Base-by-base conservation (phyloP, 2,329 filamentous ascomycete species). In the Colletotrichum acutatum region DNA sequence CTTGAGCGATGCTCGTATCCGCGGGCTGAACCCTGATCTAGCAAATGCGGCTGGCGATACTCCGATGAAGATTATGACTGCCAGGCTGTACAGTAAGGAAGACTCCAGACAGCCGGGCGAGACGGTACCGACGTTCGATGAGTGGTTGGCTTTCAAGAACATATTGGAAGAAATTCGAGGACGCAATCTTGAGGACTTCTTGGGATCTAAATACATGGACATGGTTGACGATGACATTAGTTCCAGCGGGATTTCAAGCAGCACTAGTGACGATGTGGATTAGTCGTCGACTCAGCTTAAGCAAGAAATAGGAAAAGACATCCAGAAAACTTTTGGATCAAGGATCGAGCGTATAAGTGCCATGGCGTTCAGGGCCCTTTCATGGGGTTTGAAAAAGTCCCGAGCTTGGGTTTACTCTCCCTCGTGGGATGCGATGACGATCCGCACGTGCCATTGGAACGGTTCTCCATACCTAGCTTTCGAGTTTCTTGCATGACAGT, bases 11-110 rank as follows among this genome's bases (percentile, higher is more conserved):
- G 60, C 37, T 49, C 53, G 22, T 16, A 58, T 58, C 7, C 42
- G 19, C 11, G 67, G 67, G 2, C 12, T 69, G 28, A 52, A 49
- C 16, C 22, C 53, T 19, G 52, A 65, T 34, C 53, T 53, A 46
- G 26, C 49, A 52, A 65, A 66, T 9, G 34, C 22, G 12, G 67
- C 60, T 58, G 67, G 67, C 28, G 53, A 66, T 37, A 64, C 52
- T 16, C 66, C 66, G 8, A 68, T 68, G 66, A 68, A 57, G 59
- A 64, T 64, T 3, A 56, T 57, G 34, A 64, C 52, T 6, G 66
- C 49, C n/a, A 53, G 66, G 12, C 63, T 64, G 59, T 60, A 64
- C 19, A 49, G 66, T 7, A 42, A 19, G 30, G 49, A 56, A 14
- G 49, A 54, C 24, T 24, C 6, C 11, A 62, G 60, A 22, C 49